These are phyloP conservation scores for Trichophyton simii DNA, from an alignment of 2,329 filamentous ascomycete genomes.

Conservation along the genomic window DNA sequence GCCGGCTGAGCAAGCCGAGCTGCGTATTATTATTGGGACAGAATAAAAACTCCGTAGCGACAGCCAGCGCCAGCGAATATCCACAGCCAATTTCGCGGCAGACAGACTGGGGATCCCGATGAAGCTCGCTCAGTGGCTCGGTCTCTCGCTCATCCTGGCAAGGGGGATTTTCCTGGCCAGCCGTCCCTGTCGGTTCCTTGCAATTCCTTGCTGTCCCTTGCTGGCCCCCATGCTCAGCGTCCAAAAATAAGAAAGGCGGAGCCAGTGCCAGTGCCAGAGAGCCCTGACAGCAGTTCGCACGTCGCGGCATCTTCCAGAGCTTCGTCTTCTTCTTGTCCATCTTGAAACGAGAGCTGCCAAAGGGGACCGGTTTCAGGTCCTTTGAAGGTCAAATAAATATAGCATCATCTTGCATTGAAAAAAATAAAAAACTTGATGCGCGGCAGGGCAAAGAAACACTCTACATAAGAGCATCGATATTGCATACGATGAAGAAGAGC, in stretches of 20 bases:
- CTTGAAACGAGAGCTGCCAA: not conserved
- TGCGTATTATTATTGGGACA: not conserved
- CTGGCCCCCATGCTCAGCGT: no score
- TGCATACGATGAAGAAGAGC: not conserved
- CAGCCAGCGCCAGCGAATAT: not conserved
- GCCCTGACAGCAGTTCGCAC: not conserved
- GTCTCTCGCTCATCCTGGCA: not conserved
- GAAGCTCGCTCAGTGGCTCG: not conserved
- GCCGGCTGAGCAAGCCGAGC: not conserved
- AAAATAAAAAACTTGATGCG: not conserved
- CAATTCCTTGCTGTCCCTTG: no score
- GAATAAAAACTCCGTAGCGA: not conserved
- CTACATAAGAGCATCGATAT: not conserved
- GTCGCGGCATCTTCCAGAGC: not conserved
- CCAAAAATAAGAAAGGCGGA: not conserved
- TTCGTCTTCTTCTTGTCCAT: not conserved
- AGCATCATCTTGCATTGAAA: not conserved
- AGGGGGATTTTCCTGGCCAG: not conserved
- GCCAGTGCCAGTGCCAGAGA: not conserved
- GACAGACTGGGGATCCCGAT: not conserved
- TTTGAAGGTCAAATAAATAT: not conserved
- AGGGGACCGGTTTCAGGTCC: not conserved
- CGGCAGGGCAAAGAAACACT: not conserved
- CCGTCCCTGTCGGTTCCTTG: no score
- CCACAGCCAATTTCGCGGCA: not conserved